Base-by-base conservation (phyloP, 768 basidiomycete genomes). In the Podaxis carcinomalis region DNA sequence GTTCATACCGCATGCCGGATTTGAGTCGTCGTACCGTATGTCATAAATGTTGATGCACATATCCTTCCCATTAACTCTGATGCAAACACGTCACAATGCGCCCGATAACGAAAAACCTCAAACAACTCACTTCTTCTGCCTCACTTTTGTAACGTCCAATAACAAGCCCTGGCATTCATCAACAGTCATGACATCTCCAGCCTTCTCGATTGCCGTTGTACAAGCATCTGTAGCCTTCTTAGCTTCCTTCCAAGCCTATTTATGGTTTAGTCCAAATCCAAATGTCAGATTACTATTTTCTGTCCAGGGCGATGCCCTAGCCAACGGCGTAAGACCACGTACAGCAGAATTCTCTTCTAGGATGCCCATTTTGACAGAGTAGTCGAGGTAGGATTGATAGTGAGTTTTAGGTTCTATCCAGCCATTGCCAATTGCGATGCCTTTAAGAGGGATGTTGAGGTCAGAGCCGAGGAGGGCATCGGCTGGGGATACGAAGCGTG, bases 31-130 rank as follows among this genome's bases (percentile, higher is more conserved):
- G n/a, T 90, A 76, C 25, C 97, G 90, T 13, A 98, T 84, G 69
- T 99, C 97, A 66, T 99, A 99, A 40, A 98, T 85, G 70, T 99
- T 99, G 63, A 95, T 77, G 70, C 97, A 99, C 75, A 86, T 87
- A 27, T 80, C 74, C 64, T 80, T 76, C 10, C 86, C 91, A 55
- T 92, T 79, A 44, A 87, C 78, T 39, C 92, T 94, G 65, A 25
- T 40, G 21, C n/a, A 46, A 39, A 36, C 32, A 50, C 23, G 56
- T 57, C 9, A 63, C 13, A 55, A 51, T 40, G 10, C 32, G 57
- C 19, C 21, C 46, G 27, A 7, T 5, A 27, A 46, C 11, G 37
- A 56, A 23, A 5, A 40, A 19, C 14, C 2, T 32, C 11, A 21
- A 32, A 56, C 37, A 57, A 9, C 75, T 57, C 63, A 78, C 80